Percentiles rank a stretch among this genome's conserved stretches.
Conservation (phyloP, 805 yeast species). For the Candida succiphila region DNA sequence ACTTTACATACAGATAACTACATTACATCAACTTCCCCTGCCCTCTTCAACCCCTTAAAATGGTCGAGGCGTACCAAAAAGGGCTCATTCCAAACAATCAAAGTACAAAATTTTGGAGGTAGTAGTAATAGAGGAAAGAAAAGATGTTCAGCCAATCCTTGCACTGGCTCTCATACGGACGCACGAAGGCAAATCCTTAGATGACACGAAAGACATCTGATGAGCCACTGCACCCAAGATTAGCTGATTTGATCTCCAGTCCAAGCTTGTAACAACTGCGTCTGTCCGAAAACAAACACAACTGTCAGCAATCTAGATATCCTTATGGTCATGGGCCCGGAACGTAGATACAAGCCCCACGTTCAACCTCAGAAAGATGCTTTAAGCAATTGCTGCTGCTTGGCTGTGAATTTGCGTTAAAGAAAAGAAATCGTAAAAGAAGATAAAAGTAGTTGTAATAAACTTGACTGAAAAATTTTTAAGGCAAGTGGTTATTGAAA, state of each 20-base stretch:
- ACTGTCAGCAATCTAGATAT: constrained; percentile 30
- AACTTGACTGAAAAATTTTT: not conserved
- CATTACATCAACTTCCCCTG: no score
- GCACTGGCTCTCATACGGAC: constrained; percentile 56
- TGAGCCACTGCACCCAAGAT: constrained; percentile 62
- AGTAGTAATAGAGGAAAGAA: not conserved
- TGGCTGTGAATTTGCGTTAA: constrained; percentile 48
- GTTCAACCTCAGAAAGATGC: constrained; percentile 56
- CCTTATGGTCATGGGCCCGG: constrained; percentile 51
- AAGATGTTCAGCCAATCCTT: constrained; percentile 44
- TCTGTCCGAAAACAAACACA: constrained; percentile 10
- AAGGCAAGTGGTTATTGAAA: no score
- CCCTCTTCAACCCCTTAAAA: no score
- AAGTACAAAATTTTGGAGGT: no score
- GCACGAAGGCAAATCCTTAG: constrained; percentile 57
- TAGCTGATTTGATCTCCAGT: constrained; percentile 44
- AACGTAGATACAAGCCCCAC: constrained; percentile 24
- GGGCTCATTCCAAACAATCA: no score
- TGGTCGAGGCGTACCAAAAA: no score
- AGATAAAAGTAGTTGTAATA: constrained; percentile 1
- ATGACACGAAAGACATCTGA: constrained; percentile 26
- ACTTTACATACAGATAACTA: no score
- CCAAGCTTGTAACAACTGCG: constrained; percentile 15
- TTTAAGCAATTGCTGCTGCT: constrained; percentile 29
- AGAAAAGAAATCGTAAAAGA: constrained; percentile 5